Base-by-base conservation (phyloP, 2,329 filamentous ascomycete species). In the Fusarium coicis region DNA sequence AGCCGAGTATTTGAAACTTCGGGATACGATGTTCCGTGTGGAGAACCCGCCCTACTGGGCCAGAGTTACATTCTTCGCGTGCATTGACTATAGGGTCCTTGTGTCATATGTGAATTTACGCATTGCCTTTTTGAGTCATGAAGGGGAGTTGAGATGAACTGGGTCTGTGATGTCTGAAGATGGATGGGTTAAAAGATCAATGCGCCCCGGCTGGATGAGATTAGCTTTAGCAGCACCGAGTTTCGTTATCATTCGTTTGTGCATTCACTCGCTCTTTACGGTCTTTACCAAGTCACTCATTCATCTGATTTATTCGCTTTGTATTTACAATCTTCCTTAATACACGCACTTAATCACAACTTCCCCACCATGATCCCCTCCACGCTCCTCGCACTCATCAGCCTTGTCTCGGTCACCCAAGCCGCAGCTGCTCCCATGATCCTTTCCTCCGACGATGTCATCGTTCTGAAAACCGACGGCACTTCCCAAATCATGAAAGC, bases 401-500 rank as follows among this genome's bases (percentile, higher is more conserved):
- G 74, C 52, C 43, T 76, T 26, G 19, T 60, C 36, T 76, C 74
- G 5, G 52, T 68, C 32, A 53, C 74, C 11, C 59, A 56, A n/a
- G 74, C 74, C 10, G 72, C 69, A 7, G 63, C 54, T 1, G 37
- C 70, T 7, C 68, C 59, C 10, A 60, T 57, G 7, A 52, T 61
- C 1, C 72, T 76, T 3, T 50, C 69, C 0, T 26, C 57, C 7
- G 74, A 76, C 62, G 70, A 76, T 36, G 49, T 76, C 26, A 74
- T 76, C 15, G 64, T 76, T 26, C 61, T 76, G n/a, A 65, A 63
- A 15, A 58, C 54, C 1, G 74, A 76, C 21, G 74, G 74, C 5
- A 69, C 69, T 10, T 65, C 63, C 2, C 43, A 65, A 16, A 36
- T 76, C 72, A 76, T 76, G 66, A 76, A 76, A 18, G 72, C 62